Evolutionary conservation across 371 early-diverging fungal genomes (phyloP).

Genomic region (Mucor circinelloides): DNA sequence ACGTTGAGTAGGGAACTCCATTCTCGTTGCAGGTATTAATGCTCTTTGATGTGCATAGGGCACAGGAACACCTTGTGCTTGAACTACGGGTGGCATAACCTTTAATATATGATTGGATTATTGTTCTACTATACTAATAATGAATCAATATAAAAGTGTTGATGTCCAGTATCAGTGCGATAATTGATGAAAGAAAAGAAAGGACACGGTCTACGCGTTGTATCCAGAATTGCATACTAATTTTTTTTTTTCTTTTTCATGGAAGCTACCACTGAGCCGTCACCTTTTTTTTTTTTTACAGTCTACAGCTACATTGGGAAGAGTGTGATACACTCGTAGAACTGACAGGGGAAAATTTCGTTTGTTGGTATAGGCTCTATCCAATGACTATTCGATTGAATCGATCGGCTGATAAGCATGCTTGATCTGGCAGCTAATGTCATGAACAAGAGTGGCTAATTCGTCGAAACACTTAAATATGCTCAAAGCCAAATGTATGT

Average conservation of each 20-base stretch:
- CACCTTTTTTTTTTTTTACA: background rate
- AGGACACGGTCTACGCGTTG: slow-evolving; percentile 12
- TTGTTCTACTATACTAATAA: background rate
- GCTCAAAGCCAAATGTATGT: no score
- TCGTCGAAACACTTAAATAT: no score
- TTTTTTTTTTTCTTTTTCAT: slow-evolving; percentile 1
- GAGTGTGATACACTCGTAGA: no score
- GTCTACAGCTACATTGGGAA: no score
- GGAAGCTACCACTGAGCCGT: background rate
- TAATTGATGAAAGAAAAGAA: background rate
- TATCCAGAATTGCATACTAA: background rate
- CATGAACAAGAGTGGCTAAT: no score
- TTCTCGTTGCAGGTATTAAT: slow-evolving; percentile 36
- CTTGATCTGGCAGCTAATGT: no score
- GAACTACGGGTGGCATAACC: slow-evolving; percentile 8
- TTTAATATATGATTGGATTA: background rate
- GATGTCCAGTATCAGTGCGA: background rate
- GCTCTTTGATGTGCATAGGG: slow-evolving; percentile 30
- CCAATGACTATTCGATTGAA: no score
- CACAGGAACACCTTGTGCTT: slow-evolving; percentile 5
- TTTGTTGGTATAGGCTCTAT: no score
- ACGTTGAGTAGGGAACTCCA: slow-evolving; percentile 53
- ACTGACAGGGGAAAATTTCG: no score
- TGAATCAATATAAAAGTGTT: background rate
- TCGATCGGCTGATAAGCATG: no score